Conservation (phyloP, 352 stramenopile genomes). For the Phytophthora cryptogea region DNA sequence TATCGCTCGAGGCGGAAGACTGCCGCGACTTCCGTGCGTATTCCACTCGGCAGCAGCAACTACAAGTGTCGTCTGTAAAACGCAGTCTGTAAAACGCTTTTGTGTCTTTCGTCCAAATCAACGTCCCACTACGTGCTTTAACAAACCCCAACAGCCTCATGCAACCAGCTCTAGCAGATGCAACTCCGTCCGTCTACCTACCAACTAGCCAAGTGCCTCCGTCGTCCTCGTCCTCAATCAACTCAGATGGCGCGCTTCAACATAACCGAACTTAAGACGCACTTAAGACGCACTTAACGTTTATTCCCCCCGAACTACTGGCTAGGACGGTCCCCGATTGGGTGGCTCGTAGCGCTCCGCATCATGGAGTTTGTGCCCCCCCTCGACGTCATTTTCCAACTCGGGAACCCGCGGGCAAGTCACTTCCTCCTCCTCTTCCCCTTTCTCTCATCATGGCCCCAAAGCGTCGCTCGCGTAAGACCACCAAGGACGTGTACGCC, state of each 20-base stretch:
- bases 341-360: constrained; percentile 35
- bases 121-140: not conserved
- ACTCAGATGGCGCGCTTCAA: too few relatives aligned
- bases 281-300: too few relatives aligned
- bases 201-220: too few relatives aligned
- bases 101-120: not conserved
- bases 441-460: constrained; percentile 59
- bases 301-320: too few relatives aligned
- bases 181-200: too few relatives aligned
- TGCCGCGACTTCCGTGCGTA: constrained; percentile 5
- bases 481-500: constrained; percentile 84
- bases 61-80: too few relatives aligned
- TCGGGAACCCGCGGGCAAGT: constrained; percentile 41
- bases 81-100: too few relatives aligned
- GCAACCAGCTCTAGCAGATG: too few relatives aligned
- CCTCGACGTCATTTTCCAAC: constrained; percentile 54
- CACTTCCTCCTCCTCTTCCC: constrained; percentile 11
- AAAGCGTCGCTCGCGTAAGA: constrained; percentile 83
- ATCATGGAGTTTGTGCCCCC: not conserved
- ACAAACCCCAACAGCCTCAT: not conserved
- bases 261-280: too few relatives aligned
- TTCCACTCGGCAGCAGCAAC: constrained; percentile 5
- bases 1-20: constrained; percentile 15
- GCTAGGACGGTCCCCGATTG: not conserved
- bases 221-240: too few relatives aligned